phyloP scores from a whole-genome alignment of 768 basidiomycete genomes.

The Leccinum subgranulosum region DNA sequence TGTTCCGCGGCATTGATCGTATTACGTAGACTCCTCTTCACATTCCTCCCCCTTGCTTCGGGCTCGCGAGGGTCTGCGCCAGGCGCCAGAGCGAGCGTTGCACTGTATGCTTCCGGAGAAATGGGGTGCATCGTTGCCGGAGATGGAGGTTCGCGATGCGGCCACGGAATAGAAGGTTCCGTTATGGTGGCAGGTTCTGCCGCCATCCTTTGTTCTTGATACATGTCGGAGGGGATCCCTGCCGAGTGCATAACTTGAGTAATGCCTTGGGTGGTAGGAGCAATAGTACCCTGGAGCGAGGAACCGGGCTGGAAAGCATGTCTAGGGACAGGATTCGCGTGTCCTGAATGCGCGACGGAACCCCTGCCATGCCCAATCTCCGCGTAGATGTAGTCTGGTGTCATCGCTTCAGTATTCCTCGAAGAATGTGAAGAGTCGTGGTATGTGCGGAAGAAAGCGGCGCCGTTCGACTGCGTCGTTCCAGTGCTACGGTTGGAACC shows the following conservation, averaged over 20 bases:
- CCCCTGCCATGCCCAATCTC: slow-evolving; percentile 77
- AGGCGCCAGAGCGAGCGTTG: slow-evolving; percentile 31
- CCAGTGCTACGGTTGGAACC: slow-evolving; percentile 52
- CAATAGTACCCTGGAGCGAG: slow-evolving; percentile 19
- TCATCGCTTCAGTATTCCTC: slow-evolving; percentile 53
- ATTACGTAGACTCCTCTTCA: slow-evolving; percentile 62
- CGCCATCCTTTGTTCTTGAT: slow-evolving; percentile 11
- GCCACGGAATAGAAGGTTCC: slow-evolving; percentile 38
- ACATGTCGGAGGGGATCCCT: slow-evolving; percentile 23
- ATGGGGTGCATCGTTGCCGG: slow-evolving; percentile 31
- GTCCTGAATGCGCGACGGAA: slow-evolving; percentile 24
- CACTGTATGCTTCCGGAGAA: slow-evolving; percentile 41
- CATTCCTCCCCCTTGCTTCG: slow-evolving; percentile 55
- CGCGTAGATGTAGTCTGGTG: slow-evolving; percentile 71
- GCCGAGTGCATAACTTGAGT: slow-evolving; percentile 36
- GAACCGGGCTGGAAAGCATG: slow-evolving; percentile 21
- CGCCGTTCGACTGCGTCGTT: slow-evolving; percentile 53
- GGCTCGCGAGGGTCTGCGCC: slow-evolving; percentile 30
- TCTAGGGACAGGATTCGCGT: slow-evolving; percentile 18
- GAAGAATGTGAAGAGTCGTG: slow-evolving; percentile 42
- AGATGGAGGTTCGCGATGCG: slow-evolving; percentile 41
- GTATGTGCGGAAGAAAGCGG: slow-evolving; percentile 61
- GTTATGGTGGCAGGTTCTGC: slow-evolving; percentile 10
- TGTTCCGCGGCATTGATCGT: slow-evolving; percentile 70
- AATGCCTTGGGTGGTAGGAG: slow-evolving; percentile 29